These are phyloP conservation scores for Nakazawaea ambrosiae DNA, from an alignment of 805 yeast species.

Conservation along the genomic window DNA sequence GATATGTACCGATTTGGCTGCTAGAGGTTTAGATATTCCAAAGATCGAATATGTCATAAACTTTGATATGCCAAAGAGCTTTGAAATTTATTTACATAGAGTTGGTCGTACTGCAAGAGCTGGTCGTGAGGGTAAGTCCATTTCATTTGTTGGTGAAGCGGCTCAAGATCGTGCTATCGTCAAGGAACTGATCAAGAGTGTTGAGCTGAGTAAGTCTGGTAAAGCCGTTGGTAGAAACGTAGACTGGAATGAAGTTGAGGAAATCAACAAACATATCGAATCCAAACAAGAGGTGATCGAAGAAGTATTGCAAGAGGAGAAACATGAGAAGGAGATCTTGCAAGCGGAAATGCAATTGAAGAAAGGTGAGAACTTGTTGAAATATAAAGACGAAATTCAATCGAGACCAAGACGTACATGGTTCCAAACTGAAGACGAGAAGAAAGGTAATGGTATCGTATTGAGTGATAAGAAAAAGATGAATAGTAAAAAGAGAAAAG, in stretches of 20 bases:
- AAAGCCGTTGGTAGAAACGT: constrained; percentile 84
- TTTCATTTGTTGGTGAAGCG: constrained; percentile 90
- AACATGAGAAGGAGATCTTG: constrained; percentile 76
- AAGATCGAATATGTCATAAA: constrained; percentile 92
- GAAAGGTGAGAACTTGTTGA: constrained; percentile 79
- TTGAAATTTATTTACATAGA: constrained; percentile 90
- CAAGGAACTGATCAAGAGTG: constrained; percentile 77
- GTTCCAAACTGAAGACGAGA: constrained; percentile 68
- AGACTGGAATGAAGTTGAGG: constrained; percentile 83
- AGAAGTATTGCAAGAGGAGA: constrained; percentile 83
- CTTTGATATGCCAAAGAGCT: constrained; percentile 91
- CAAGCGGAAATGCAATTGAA: constrained; percentile 87
- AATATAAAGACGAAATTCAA: constrained; percentile 73
- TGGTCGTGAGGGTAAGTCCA: constrained; percentile 90
- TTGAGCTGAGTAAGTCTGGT: constrained; percentile 37
- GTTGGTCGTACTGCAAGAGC: constrained; percentile 99
- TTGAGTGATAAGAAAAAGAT: constrained; percentile 42
- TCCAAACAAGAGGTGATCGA: constrained; percentile 53
- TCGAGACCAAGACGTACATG: constrained; percentile 94
- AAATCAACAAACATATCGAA: constrained; percentile 52
- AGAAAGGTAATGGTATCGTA: constrained; percentile 23
- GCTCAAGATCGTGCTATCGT: constrained; percentile 84
- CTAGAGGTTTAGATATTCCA: constrained; percentile 99
- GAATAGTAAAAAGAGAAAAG: constrained; percentile 65
- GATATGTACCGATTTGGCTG: constrained; percentile 95